Evolutionary conservation across 768 basidiomycete species (phyloP), one percentile per base, ranked within the genome.

Genomic region (Lactarius tabidus): DNA sequence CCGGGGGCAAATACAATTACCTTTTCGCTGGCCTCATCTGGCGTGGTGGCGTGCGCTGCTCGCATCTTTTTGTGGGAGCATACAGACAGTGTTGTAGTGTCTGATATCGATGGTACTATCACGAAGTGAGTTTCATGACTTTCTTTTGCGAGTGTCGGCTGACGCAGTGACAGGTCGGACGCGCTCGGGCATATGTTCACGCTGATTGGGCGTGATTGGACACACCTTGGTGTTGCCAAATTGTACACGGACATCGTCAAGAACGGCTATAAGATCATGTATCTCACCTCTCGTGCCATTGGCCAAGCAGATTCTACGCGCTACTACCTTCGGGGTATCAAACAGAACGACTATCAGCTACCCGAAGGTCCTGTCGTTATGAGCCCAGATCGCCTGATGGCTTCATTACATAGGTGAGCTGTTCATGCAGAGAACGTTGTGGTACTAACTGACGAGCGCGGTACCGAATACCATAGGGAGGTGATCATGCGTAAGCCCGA

Each of bases 401-500:
- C 93, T 12, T 94, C 93, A 18, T 77, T 98, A 45, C 97, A 98
- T 76, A 86, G 97, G 95, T 93, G 57, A 59, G 57, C 29, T 3
- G 8, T 43, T n/a, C 18, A 28, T 28, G 70, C 69, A 85, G 73
- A 28, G 14, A 41, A 8, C 2, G 7, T 1, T 26, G 23, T 35
- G 28, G 23, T 57, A 23, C 45, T 26, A 15, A 36, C 33, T 60
- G 20, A 59, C 17, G 43, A 6, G 14, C 18, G 15, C 28, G 43
- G 56, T 17, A 57, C 63, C 14, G 26, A 4, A 17, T 26, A 33
- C 39, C 61, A 10, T 71, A 97, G 95, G 5, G 97, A 99, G 77
- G 96, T 99, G 18, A 96, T 99, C 72, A 91, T 98, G 90, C 89
- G 95, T 41, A 98, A 98, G 75, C 97, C 97, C 0, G 97, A 99